Evolutionary conservation across 2,329 filamentous ascomycete species (phyloP).

Genomic region (Exophiala sideris): DNA sequence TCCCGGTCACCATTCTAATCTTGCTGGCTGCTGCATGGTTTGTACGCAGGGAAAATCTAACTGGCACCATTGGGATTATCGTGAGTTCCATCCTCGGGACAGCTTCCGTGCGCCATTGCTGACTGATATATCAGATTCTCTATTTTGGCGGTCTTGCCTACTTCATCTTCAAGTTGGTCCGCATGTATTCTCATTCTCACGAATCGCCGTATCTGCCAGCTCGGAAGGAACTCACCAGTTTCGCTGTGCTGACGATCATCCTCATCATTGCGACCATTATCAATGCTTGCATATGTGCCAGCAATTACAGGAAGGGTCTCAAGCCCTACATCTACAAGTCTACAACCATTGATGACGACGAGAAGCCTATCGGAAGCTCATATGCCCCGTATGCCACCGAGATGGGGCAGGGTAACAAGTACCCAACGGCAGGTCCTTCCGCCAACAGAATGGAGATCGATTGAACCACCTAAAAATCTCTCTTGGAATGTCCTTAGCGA

Average conservation of each 20-base stretch:
- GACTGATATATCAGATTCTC: constrained; percentile 51
- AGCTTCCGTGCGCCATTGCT: not conserved
- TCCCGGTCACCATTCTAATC: constrained; percentile 87
- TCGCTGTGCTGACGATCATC: constrained; percentile 87
- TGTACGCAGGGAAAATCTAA: constrained; percentile 75
- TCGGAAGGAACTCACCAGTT: constrained; percentile 81
- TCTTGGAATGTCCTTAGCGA: constrained; percentile 1
- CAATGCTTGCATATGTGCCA: constrained; percentile 81
- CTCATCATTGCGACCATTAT: constrained; percentile 84
- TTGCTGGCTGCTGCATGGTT: constrained; percentile 81
- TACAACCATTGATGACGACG: constrained; percentile 18
- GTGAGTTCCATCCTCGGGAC: constrained; percentile 38
- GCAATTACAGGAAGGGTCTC: constrained; percentile 85
- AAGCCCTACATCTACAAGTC: constrained; percentile 68
- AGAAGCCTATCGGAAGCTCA: constrained; percentile 24
- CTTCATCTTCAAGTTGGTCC: constrained; percentile 96
- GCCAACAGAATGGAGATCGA: constrained; percentile 26
- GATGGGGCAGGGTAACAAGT: constrained; percentile 14
- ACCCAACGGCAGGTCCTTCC: constrained; percentile 10
- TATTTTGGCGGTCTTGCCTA: constrained; percentile 89
- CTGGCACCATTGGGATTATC: constrained; percentile 75
- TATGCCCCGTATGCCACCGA: constrained; percentile 25
- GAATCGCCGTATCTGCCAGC: constrained; percentile 68
- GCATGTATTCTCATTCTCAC: constrained; percentile 75
- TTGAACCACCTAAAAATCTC: constrained; percentile 1